phyloP scores from a whole-genome alignment of 345 rosid genomes.

The Lumnitzera littorea region DNA sequence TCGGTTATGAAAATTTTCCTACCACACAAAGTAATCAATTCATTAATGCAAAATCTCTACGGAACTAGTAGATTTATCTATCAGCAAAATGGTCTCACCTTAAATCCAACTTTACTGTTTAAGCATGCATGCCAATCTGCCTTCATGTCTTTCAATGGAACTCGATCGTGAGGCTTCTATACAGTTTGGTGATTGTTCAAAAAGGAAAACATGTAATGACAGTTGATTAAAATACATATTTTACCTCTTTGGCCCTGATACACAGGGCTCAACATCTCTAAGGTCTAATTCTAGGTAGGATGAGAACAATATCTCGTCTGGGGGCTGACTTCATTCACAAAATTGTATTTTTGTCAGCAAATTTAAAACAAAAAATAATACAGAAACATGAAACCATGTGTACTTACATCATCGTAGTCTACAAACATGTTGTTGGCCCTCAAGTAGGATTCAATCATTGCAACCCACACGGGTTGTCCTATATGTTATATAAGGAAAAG shows the following conservation, averaged over 20 bases:
- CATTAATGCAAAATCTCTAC: background rate
- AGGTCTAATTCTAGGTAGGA: too few relatives aligned
- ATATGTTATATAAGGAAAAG: background rate
- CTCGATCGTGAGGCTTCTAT: slow-evolving; percentile 69
- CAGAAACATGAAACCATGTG: background rate
- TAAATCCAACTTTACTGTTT: slow-evolving; percentile 63
- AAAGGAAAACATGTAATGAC: slow-evolving; percentile 2
- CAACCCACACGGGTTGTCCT: slow-evolving; percentile 32
- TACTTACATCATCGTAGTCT: slow-evolving; percentile 70
- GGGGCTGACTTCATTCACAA: background rate
- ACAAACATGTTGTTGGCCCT: slow-evolving; percentile 90
- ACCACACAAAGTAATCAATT: background rate
- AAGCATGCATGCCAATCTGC: slow-evolving; percentile 85
- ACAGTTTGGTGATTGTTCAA: background rate
- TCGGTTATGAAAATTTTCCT: too few relatives aligned
- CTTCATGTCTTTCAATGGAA: slow-evolving; percentile 71
- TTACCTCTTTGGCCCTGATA: background rate
- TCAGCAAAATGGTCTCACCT: slow-evolving; percentile 30
- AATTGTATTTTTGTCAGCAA: background rate
- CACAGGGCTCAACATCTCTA: too few relatives aligned
- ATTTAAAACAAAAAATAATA: background rate
- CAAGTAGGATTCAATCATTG: slow-evolving; percentile 79
- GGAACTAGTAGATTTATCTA: background rate
- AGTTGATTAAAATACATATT: background rate
- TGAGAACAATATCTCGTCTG: too few relatives aligned